Evolutionary conservation across 441 rosid species (phyloP).

Genomic region (Biscutella laevigata): DNA sequence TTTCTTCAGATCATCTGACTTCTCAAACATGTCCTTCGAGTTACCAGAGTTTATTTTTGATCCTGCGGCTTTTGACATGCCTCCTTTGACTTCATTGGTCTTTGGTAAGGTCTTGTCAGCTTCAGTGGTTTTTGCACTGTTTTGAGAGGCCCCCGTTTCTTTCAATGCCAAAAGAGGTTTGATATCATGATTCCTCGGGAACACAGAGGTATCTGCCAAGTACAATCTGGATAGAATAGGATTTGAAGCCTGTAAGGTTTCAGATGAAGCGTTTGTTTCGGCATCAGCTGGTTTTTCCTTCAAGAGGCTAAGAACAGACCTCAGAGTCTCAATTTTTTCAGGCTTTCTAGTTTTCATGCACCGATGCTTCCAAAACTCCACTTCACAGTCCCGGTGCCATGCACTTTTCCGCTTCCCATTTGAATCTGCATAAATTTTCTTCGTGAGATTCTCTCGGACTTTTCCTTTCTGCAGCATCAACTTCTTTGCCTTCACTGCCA

Average conservation of each 20-base stretch:
- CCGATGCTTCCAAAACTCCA: constrained; percentile 98
- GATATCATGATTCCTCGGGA: constrained; percentile 81
- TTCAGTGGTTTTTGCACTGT: constrained; percentile 30
- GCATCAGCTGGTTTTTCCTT: constrained; percentile 46
- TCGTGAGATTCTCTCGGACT: constrained; percentile 91
- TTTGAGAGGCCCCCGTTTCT: constrained; percentile 34
- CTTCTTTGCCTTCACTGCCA: constrained; percentile 69
- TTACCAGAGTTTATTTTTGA: constrained; percentile 36
- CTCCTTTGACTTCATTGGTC: constrained; percentile 34
- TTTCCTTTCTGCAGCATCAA: constrained; percentile 90
- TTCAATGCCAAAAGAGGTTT: constrained; percentile 61
- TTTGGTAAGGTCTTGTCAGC: constrained; percentile 33
- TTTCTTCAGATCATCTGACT: constrained; percentile 48
- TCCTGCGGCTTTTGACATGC: constrained; percentile 33
- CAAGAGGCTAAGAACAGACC: constrained; percentile 79
- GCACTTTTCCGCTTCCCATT: constrained; percentile 86
- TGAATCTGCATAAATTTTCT: constrained; percentile 79
- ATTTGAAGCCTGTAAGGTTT: constrained; percentile 37
- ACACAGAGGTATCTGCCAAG: constrained; percentile 92
- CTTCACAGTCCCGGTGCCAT: constrained; percentile 96
- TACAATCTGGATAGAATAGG: constrained; percentile 90
- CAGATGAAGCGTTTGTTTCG: constrained; percentile 31
- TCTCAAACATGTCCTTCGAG: constrained; percentile 36
- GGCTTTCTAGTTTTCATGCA: constrained; percentile 68
- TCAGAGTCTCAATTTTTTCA: constrained; percentile 86